Base-by-base conservation (phyloP, 441 rosid genomes). In the Manihot esculenta region DNA sequence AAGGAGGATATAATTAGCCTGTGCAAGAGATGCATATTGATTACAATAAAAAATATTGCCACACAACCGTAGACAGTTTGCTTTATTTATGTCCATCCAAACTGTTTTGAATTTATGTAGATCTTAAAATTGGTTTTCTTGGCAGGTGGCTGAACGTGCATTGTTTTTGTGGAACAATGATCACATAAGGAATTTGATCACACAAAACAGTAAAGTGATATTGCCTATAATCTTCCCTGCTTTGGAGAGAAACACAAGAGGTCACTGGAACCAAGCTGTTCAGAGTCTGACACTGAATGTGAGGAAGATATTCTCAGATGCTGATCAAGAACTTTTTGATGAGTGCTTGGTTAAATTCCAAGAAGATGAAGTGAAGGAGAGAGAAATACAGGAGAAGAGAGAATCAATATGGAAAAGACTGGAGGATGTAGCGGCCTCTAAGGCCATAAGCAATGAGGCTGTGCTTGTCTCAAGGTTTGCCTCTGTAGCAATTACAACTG, bases 81-180 rank as follows among this genome's bases (percentile, higher is more conserved):
- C n/a, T n/a, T n/a, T n/a, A 13, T n/a, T 3, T 61, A 9, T 18
- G 55, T 67, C 51, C 11, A 13, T 23, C 7, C 10, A 51, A 26
- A 67, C 6, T 27, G 53, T 54, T 35, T 42, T 60, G 47, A n/a
- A 4, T 57, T 33, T 41, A 21, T 27, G 4, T 58, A 23, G 41
- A 50, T 74, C 5, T 13, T 26, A 50, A 68, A 42, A 17, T 30
- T 60, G 41, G 26, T 62, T 27, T 47, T 48, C 74, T 12, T 82
- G 81, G 62, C 89, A 93, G 98, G 96, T 93, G 24, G 97, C 98
- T 71, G 98, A 93, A 76, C 86, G 96, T 15, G 92, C 97, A n/a
- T 67, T 93, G 75, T 89, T 89, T 79, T 83, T 93, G 73, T 93
- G 96, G 98, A 89, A 89, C 84, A 93, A 93, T 51, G 98, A 93